Percentiles rank a stretch among this genome's conserved stretches.
phyloP scores from a whole-genome alignment of 1,139 yeast genomes.

The Petasospora fabianii region DNA sequence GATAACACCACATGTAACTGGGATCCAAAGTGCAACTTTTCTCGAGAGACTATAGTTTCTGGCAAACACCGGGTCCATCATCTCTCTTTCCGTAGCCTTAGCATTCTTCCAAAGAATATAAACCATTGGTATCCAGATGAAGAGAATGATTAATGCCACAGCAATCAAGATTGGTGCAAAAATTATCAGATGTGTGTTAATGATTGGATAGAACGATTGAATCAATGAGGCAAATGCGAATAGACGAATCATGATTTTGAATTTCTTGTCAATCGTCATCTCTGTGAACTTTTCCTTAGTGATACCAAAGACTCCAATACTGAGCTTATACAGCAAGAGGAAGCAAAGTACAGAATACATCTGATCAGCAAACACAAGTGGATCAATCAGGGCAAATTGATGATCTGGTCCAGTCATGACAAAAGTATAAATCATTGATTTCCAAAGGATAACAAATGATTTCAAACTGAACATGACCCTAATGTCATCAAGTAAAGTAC shows the following conservation, averaged over 20 bases:
- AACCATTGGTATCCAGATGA: constrained; percentile 7
- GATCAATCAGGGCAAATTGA: not conserved
- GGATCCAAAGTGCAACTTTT: constrained; percentile 6
- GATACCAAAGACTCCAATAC: constrained; percentile 15
- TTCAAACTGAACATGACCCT: constrained; percentile 2
- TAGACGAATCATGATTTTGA: not conserved
- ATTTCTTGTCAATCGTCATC: constrained; percentile 4
- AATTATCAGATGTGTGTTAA: not conserved
- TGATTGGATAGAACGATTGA: not conserved
- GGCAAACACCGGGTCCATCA: not conserved
- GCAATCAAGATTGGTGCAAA: not conserved
- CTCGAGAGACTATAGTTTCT: constrained; percentile 2
- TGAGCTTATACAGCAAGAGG: constrained; percentile 13
- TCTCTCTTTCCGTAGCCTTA: constrained; percentile 1
- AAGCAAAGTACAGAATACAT: constrained; percentile 1
- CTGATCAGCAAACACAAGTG: not conserved
- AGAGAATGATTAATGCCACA: not conserved
- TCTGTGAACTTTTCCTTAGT: constrained; percentile 5
- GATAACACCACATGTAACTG: not conserved
- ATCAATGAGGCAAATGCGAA: constrained; percentile 3
- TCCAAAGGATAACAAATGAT: not conserved
- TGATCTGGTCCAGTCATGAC: not conserved
- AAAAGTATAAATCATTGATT: not conserved
- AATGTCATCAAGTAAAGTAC: constrained; percentile 14
- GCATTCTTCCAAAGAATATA: not conserved